Percentiles rank a stretch among this genome's conserved stretches.
Conservation (phyloP, 352 stramenopile species). For the Phytophthora kernoviae region DNA sequence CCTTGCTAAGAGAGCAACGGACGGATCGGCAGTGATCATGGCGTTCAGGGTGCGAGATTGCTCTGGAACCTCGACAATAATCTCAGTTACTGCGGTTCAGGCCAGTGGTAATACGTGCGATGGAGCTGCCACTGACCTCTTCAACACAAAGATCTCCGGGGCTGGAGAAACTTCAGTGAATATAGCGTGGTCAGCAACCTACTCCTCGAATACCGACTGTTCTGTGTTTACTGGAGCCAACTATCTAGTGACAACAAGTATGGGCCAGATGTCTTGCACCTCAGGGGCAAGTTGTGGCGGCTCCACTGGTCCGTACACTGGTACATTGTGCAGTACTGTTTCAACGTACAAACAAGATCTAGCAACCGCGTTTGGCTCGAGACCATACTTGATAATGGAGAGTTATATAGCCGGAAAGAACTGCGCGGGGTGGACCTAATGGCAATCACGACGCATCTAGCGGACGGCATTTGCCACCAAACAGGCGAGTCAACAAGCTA, state of each 20-base stretch:
- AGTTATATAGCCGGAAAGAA: not conserved
- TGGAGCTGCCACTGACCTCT: not conserved
- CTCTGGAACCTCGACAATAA: not conserved
- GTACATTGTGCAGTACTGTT: not conserved
- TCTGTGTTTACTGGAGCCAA: no score
- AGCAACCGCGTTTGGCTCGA: not conserved
- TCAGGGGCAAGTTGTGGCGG: no score
- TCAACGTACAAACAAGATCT: not conserved
- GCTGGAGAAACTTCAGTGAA: not conserved
- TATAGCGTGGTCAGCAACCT: not conserved
- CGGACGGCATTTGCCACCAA: not conserved
- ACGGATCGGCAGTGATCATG: not conserved
- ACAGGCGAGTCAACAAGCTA: not conserved
- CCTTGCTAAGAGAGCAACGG: not conserved
- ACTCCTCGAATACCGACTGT: not conserved
- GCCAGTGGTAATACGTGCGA: not conserved
- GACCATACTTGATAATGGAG: not conserved
- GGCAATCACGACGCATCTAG: not conserved
- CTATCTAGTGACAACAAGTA: no score
- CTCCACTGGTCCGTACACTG: not conserved
- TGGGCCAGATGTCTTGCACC: no score
- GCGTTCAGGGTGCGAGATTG: not conserved
- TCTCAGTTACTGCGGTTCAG: not conserved
- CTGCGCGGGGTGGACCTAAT: not conserved
- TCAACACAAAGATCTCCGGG: not conserved